Evolutionary conservation across 805 yeast species (phyloP), one percentile per base, ranked within the genome.

Genomic region (Lipomyces mesembrius): DNA sequence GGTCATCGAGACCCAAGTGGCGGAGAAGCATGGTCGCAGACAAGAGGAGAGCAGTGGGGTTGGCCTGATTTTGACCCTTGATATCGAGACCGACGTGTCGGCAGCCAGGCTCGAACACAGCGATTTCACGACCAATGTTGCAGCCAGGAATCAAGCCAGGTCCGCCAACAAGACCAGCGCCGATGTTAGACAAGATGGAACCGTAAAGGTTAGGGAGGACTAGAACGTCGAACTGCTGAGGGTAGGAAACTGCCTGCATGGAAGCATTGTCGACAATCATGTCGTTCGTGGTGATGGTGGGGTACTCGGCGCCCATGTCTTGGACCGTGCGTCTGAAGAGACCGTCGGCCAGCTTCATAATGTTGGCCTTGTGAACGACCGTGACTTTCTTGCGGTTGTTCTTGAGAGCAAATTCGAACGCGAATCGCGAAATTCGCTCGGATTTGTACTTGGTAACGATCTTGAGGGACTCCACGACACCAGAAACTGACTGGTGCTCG

Each of bases 141-240:
- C 96, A 97, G 82, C 98, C 98, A 75, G 99, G 98, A 64, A 94
- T 97, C 76, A 94, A 85, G 81, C 98, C 98, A 79, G 98, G 98
- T 75, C 98, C 97, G 81, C 98, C 98, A 73, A 95, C 89, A 84
- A 81, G 85, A 72, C 95, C 99, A 74, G 98, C 97, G 84, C 98
- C 99, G 76, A 94, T 93, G 87, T 95, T 95, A 73, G 98, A 92
- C 77, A 94, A 83, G 77, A 94, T 94, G 77, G 97, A 90, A 83
- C 99, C 99, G 86, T 94, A 94, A 83, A 94, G 86, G 85, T 95
- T 93, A 74, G 99, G 99, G 73, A 98, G 92, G 72, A 95, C 98
- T 82, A 94, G 85, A 65, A 95, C 98, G 79, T 95, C 98, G 77
- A 94, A 94, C 84, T 94, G 98, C 82, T 94, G 97, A 74, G 98